phyloP scores from a whole-genome alignment of 192 early-diverging fungal species.

The Gonapodya sp. region DNA sequence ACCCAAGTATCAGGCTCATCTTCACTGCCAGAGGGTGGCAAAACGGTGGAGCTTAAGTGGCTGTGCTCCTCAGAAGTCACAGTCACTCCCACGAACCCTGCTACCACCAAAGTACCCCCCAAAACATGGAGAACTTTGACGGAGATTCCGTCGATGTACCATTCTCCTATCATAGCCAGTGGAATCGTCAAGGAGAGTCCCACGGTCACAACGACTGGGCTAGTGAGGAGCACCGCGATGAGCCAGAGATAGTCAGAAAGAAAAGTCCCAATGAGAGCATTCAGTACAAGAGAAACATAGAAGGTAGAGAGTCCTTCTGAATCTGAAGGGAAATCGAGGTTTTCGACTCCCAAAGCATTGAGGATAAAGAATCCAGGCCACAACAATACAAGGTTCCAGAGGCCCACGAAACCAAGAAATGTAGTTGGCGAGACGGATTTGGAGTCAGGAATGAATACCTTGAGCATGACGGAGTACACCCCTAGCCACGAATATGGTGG shows the following conservation, averaged over 20 bases:
- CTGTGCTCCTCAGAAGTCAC: neutral
- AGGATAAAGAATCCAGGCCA: conserved; percentile 58
- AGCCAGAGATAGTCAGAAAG: conserved; percentile 75
- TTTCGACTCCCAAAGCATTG: conserved; percentile 49
- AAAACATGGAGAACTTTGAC: conserved; percentile 43
- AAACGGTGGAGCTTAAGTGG: neutral
- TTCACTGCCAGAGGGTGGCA: neutral
- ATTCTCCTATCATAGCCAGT: conserved; percentile 57
- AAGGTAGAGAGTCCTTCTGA: neutral
- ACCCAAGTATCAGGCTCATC: neutral
- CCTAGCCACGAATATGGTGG: too few relatives aligned
- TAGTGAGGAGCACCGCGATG: conserved; percentile 65
- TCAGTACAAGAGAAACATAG: conserved; percentile 32
- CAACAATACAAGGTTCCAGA: conserved; percentile 54
- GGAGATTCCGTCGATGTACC: conserved; percentile 49
- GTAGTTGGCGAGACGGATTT: conserved; percentile 33
- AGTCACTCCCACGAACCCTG: conserved; percentile 57
- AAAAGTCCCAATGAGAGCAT: conserved; percentile 70
- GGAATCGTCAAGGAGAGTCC: conserved; percentile 69
- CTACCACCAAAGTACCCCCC: conserved; percentile 54
- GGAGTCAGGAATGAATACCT: conserved; percentile 58
- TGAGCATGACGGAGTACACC: conserved; percentile 65
- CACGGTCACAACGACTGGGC: conserved; percentile 70
- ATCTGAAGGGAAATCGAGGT: conserved; percentile 45
- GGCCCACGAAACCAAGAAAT: conserved; percentile 73